Base-by-base conservation (phyloP, 2,329 filamentous ascomycete genomes). In the Penicillium sclerotigenum region DNA sequence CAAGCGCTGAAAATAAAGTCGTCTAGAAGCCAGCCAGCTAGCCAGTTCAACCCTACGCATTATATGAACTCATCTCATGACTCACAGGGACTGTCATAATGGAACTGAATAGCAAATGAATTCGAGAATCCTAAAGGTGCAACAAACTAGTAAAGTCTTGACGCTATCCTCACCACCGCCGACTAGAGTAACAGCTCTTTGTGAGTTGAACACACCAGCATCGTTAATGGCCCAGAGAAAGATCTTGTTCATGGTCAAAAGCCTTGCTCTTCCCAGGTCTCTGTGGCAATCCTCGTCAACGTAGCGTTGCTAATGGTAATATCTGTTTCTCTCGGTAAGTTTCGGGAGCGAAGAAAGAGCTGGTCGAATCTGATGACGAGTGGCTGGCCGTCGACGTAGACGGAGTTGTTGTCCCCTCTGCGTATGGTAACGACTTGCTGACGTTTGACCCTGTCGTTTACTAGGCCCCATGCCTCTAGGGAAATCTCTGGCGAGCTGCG, bases 91-190 rank as follows among this genome's bases (percentile, higher is more conserved):
- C 61, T 79, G 70, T 86, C 86, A 68, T 85, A 85, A 64, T 86
- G 84, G 65, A 83, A 85, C 65, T 86, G 83, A 29, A 86, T 75
- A 0, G 80, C 82, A 77, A 81, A 85, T 0, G 83, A 83, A 55
- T 83, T 83, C 13, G 76, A 76, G 38, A 79, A 81, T 29, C 78
- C 76, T 1, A 69, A 67, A 0, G 81, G 80, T 10, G 70, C 70
- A 56, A 77, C 69, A 62, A 86, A 85, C 77, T 78, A 85, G 57
- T 81, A 74, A 77, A 2, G 82, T 85, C 66, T 83, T 81, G 13
- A 73, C 63, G 14, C 75, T 75, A 64, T 84, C 81, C 68, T 82
- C 75, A 7, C 75, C 73, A 2, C 77, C 75, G 5, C 82, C 81
- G 4, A 80, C 79, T 5, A 86, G 75, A 11, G 79, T 83, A 11